These are phyloP conservation scores for Pythium grandisporangium DNA, from an alignment of 352 stramenopile genomes.

Conservation along the genomic window DNA sequence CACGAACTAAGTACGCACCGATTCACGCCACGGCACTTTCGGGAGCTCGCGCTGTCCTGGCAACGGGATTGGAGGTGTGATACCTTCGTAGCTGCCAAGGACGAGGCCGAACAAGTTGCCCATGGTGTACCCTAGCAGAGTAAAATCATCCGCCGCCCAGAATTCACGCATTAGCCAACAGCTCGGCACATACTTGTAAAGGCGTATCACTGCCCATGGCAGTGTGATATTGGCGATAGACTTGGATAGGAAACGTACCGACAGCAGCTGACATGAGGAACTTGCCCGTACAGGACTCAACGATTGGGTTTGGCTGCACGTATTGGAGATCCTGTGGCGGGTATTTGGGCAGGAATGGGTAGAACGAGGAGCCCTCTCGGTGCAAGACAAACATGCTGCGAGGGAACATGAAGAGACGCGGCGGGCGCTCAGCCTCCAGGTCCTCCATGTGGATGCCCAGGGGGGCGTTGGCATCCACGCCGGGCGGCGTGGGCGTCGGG, in stretches of 20 bases:
- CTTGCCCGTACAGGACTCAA: conserved; percentile 74
- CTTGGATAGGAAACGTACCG: no score
- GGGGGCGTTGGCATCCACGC: conserved; percentile 35
- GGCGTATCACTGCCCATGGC: no score
- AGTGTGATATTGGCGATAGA: no score
- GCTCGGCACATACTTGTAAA: no score
- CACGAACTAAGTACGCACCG: conserved; percentile 31
- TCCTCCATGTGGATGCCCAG: conserved; percentile 51
- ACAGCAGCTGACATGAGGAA: conserved; percentile 73
- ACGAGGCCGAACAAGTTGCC: conserved; percentile 72
- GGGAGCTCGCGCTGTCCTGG: conserved; percentile 72
- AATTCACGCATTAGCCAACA: no score
- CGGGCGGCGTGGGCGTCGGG: not conserved
- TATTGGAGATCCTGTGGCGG: conserved; percentile 49
- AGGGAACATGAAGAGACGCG: conserved; percentile 78
- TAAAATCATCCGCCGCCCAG: no score
- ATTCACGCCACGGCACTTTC: conserved; percentile 71
- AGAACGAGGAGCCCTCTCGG: conserved; percentile 40
- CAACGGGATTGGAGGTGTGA: conserved; percentile 69
- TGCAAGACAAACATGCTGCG: conserved; percentile 43
- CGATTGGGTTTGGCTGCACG: conserved; percentile 63
- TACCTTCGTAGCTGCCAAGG: conserved; percentile 80
- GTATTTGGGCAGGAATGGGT: conserved; percentile 67
- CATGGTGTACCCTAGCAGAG: conserved; percentile 78
- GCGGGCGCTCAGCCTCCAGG: conserved; percentile 40